Evolutionary conservation across 192 early-diverging fungal species (phyloP), one percentile per base, ranked within the genome.

Genomic region (Coemansia sp.): DNA sequence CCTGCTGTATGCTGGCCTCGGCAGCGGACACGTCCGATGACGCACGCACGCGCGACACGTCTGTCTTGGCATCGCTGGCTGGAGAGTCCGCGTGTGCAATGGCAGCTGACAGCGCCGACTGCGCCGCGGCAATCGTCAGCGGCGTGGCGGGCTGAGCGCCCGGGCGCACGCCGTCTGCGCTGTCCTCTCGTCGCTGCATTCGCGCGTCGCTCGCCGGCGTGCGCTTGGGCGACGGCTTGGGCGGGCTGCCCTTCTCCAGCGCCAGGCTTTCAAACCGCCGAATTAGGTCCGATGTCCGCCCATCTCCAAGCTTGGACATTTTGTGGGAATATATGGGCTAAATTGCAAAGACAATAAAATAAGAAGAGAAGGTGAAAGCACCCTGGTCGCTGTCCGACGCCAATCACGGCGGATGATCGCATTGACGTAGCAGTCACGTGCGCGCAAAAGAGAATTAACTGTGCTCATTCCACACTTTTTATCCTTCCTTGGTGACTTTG

Each of bases 251-350:
- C 30, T 69, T 69, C 9, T 60, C 64, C 22, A 67, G 51, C 10
- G 67, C 62, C 60, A 77, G 27, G 51, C 32, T 63, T 30, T 77
- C 67, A 50, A 77, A 70, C 49, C 67, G 61, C 38, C 64, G 63
- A 54, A 69, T 69, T 59, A 77, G 73, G 56, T 77, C 67, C 18
- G 63, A 65, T 7, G 67, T 70, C 18, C 67, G 63, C 29, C 73
- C 67, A 47, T 56, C 52, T 32, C 62, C 62, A 23, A 62, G 38
- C 52, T 54, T 62, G 48, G 50, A 54, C 60, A 62, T 62, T 47
- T 40, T 47, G 12, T n/a, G n/a, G n/a, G n/a, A n/a, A n/a, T n/a
- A n/a, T n/a, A n/a, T n/a, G n/a, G n/a, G n/a, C n/a, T n/a, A n/a
- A n/a, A n/a, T n/a, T n/a, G n/a, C n/a, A n/a, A n/a, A n/a, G n/a